Base-by-base conservation (phyloP, 2,329 filamentous ascomycete genomes). In the Nannizziopsis arthrosporioides region DNA sequence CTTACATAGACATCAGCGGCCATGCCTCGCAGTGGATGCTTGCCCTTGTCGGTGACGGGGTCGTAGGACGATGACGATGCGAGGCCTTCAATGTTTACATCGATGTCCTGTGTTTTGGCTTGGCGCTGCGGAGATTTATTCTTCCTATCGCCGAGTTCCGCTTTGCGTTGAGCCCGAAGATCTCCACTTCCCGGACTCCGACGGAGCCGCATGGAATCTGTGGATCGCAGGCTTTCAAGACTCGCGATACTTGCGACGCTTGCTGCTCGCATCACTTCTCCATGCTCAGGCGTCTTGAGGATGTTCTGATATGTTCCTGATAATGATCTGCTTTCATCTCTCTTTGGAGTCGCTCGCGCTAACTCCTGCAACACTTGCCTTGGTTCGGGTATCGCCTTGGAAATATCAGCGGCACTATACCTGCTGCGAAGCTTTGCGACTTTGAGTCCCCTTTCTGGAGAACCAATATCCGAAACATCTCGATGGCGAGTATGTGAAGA, bases 1-100 rank as follows among this genome's bases (percentile, higher is more conserved):
- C 87, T 83, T 78, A 94, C 88, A 73, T 85, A 94, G 71, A 94
- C 82, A 75, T 94, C 86, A 66, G 51, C 51, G 12, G 85, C 76
- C 86, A 94, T 94, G 70, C 82, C 84, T 73, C 80, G 83, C 63
- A 82, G 72, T 66, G 85, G 85, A 70, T 79, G 81, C 71, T 87
- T 88, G 72, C 85, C 84, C 76, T 88, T 86, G 72, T 90, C 88
- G 68, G 82, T 84, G 68, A 87, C 76, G 60, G 86, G 85, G 63
- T 82, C 83, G 71, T 80, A 77, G 58, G 70, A 74, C 57, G 74
- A 75, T 60, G 74, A 77, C 59, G 66, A 70, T 44, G 67, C 57
- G 56, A 68, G 61, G 51, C 56, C 57, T 56, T 67, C 63, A 51
- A 67, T 54, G 58, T 63, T 60, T 52, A 61, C 57, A 55, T 61